A percentile compares a stretch with the other conserved stretches of the same genome.
phyloP scores from a whole-genome alignment of 2,329 filamentous ascomycete genomes.

The Lecanicillium sp. region DNA sequence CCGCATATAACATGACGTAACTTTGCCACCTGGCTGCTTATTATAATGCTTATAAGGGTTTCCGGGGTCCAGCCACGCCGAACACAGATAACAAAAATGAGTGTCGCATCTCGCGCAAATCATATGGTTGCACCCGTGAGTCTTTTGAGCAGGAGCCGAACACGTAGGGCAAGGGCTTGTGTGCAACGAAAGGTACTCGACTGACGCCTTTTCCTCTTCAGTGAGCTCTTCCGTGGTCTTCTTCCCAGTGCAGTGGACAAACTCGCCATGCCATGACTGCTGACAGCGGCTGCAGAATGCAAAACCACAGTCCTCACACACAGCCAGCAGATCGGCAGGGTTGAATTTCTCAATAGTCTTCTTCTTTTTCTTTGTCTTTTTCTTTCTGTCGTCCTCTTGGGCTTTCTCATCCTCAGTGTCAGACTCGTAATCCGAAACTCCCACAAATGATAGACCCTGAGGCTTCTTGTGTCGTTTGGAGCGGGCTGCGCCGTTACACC shows the following conservation, averaged over 20 bases:
- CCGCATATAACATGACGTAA: constrained; percentile 68
- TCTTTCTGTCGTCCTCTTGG: constrained; percentile 12
- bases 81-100: constrained; percentile 94
- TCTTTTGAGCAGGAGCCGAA: constrained; percentile 77
- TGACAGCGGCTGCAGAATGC: constrained; percentile 70
- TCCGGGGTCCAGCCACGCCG: constrained; percentile 68
- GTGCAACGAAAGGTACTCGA: constrained; percentile 74
- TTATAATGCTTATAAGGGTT: constrained; percentile 93
- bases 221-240: constrained; percentile 62
- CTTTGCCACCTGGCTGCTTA: constrained; percentile 38
- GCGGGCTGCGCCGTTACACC: constrained; percentile 84
- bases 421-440: constrained; percentile 44
- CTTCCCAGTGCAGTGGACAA: constrained; percentile 58
- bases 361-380: constrained; percentile 12
- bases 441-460: constrained; percentile 52
- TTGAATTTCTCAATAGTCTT: constrained; percentile 26
- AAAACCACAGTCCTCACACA: constrained; percentile 83
- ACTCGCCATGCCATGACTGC: constrained; percentile 89
- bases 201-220: constrained; percentile 75
- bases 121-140: constrained; percentile 95
- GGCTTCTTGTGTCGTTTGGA: constrained; percentile 68
- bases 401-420: constrained; percentile 39
- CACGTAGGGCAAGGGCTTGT: constrained; percentile 89
- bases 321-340: constrained; percentile 58
- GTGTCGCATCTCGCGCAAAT: constrained; percentile 81